Percentiles rank a stretch among this genome's conserved stretches.
Evolutionary conservation across 768 basidiomycete species (phyloP).

Genomic region (Butyriboletus loyo): DNA sequence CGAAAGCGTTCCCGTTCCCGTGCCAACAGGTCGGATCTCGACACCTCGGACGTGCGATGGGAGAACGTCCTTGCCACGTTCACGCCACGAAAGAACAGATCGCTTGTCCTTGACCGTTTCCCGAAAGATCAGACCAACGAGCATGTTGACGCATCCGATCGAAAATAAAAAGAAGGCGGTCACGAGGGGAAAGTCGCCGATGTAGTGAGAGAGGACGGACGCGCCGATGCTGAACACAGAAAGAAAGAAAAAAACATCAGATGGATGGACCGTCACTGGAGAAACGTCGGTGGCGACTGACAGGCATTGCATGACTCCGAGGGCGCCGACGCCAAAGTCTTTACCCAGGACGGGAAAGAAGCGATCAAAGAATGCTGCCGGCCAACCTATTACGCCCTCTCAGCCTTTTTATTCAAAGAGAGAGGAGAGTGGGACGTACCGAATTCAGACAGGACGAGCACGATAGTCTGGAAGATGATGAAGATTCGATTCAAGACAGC

Average conservation of each 20-base stretch:
- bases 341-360: conserved; percentile 90
- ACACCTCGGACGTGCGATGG: conserved; percentile 37
- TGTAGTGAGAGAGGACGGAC: conserved; percentile 71
- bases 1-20: conserved; percentile 10
- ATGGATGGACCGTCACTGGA: background rate
- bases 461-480: conserved; percentile 75
- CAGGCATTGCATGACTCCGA: conserved; percentile 87
- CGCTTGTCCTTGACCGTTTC: conserved; percentile 62
- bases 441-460: conserved; percentile 51
- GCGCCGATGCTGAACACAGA: conserved; percentile 51
- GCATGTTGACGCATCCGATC: conserved; percentile 78
- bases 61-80: conserved; percentile 52
- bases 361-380: conserved; percentile 73
- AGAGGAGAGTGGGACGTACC: conserved; percentile 32
- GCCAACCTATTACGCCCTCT: conserved; percentile 51
- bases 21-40: conserved; percentile 22
- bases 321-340: conserved; percentile 80
- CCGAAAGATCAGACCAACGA: conserved; percentile 79
- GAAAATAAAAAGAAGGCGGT: conserved; percentile 84
- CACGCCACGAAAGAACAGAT: conserved; percentile 65
- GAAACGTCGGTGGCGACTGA: conserved; percentile 35
- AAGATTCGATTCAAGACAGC: conserved; percentile 82
- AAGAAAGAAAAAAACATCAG: background rate
- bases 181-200: conserved; percentile 82
- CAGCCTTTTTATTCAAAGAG: background rate